A percentile compares a stretch with the other conserved stretches of the same genome.
Evolutionary conservation across 257 asterid genomes (phyloP).

Genomic region (Capsicum pubescens): DNA sequence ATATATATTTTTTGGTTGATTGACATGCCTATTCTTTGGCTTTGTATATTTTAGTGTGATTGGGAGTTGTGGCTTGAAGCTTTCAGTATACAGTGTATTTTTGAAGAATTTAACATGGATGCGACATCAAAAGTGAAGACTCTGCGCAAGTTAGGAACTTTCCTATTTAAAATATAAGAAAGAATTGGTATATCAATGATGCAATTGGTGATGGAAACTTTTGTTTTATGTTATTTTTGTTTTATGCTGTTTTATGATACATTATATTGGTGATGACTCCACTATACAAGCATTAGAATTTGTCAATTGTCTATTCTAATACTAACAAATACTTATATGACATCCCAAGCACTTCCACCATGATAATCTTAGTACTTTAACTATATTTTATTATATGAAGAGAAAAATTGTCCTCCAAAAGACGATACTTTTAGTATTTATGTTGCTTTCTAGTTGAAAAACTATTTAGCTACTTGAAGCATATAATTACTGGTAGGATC

Average conservation of each 20-base stretch:
- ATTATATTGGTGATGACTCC: conserved; percentile 17
- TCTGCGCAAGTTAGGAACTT: too few species aligned
- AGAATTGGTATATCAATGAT: conserved; percentile 14
- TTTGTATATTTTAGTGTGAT: neutral
- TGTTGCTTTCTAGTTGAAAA: conserved; percentile 1
- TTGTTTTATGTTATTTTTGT: neutral
- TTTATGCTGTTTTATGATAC: conserved; percentile 5
- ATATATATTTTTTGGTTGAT: neutral
- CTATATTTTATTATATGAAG: neutral
- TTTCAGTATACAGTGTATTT: neutral
- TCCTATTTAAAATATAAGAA: neutral
- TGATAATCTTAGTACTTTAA: neutral
- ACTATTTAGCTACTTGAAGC: neutral
- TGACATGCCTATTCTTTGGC: conserved; percentile 4
- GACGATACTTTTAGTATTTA: neutral
- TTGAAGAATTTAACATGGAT: too few species aligned
- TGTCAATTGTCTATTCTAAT: conserved; percentile 1
- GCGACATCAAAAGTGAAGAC: too few species aligned
- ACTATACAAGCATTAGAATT: neutral
- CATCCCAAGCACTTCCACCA: conserved; percentile 23
- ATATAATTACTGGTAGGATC: neutral
- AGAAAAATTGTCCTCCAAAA: neutral
- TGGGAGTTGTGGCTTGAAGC: neutral
- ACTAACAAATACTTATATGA: neutral
- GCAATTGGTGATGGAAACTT: conserved; percentile 20